Conservation (phyloP, 495 filamentous ascomycete species). For the Trichoderma virens region DNA sequence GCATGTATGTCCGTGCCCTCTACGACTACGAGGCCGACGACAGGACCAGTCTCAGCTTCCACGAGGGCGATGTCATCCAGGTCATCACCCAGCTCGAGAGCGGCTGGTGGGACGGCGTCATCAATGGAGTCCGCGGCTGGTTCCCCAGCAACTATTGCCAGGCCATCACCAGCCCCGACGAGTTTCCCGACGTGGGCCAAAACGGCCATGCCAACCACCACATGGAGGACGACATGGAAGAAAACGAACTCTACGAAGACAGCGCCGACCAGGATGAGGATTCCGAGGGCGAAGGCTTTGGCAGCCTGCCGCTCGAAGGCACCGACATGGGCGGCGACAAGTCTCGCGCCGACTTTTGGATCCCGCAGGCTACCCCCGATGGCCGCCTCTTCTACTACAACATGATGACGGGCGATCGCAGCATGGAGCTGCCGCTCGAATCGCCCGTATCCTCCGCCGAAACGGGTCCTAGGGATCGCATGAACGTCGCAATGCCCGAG, state of each 20-base stretch:
- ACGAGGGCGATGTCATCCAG: conserved; percentile 91
- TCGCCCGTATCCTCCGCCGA: conserved; percentile 76
- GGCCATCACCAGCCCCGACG: conserved; percentile 66
- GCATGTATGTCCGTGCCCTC: conserved; percentile 87
- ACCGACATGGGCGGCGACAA: conserved; percentile 56
- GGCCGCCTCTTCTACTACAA: conserved; percentile 97
- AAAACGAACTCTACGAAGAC: conserved; percentile 35
- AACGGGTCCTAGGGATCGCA: conserved; percentile 77
- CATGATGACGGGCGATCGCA: conserved; percentile 85
- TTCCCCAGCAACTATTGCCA: conserved; percentile 98
- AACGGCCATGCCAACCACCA: conserved; percentile 59
- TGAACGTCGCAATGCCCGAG: conserved; percentile 79
- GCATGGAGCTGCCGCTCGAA: conserved; percentile 88
- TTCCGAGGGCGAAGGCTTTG: conserved; percentile 52
- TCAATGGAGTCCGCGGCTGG: conserved; percentile 89
- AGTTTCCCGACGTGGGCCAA: conserved; percentile 46
- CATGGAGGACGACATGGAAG: conserved; percentile 61
- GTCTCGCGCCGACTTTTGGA: conserved; percentile 94
- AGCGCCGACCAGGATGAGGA: conserved; percentile 52
- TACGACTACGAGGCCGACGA: conserved; percentile 98
- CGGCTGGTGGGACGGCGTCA: conserved; percentile 98
- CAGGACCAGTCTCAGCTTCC: conserved; percentile 91
- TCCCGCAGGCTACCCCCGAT: conserved; percentile 92
- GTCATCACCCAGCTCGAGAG: conserved; percentile 96
- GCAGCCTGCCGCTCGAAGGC: conserved; percentile 62